Percentiles rank a stretch among this genome's conserved stretches.
phyloP scores from a whole-genome alignment of 306 rosid genomes.

The Lathyrus oleraceus region DNA sequence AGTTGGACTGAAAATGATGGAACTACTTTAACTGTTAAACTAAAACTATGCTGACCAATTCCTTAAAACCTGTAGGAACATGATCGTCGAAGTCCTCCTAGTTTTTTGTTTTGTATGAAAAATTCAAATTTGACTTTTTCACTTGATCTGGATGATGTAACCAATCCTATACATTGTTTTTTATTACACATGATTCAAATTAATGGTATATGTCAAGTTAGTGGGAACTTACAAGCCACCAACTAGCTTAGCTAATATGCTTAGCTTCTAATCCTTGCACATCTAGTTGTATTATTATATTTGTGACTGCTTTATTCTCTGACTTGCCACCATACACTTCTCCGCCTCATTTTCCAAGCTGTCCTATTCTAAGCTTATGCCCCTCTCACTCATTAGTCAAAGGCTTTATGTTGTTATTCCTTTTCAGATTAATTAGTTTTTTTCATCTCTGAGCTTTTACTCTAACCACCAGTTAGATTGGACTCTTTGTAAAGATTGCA shows the following conservation, averaged over 20 bases:
- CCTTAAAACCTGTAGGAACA: not conserved
- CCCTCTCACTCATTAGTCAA: conserved; percentile 3
- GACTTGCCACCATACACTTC: conserved; percentile 6
- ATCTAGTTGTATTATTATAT: conserved; percentile 16
- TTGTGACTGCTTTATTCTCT: conserved; percentile 27
- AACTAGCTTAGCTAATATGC: conserved; percentile 1
- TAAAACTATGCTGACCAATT: conserved; percentile 8
- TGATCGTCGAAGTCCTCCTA: conserved; percentile 8
- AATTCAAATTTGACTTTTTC: conserved; percentile 14
- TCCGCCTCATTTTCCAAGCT: conserved; percentile 17
- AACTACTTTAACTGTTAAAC: not conserved
- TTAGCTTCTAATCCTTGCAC: conserved; percentile 21
- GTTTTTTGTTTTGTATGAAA: conserved; percentile 7
- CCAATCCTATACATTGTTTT: conserved; percentile 1
- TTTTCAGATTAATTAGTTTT: not conserved
- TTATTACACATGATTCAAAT: conserved; percentile 12
- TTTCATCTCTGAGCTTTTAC: not conserved
- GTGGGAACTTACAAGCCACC: not conserved
- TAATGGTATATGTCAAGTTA: conserved; percentile 22
- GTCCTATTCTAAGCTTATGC: conserved; percentile 16
- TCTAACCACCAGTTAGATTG: not conserved
- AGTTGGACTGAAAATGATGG: conserved; percentile 8
- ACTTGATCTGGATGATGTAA: not conserved
- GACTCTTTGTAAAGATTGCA: not conserved
- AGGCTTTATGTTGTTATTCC: not conserved